Conservation (phyloP, 495 filamentous ascomycete species). For the Jackrogersella multiformis region DNA sequence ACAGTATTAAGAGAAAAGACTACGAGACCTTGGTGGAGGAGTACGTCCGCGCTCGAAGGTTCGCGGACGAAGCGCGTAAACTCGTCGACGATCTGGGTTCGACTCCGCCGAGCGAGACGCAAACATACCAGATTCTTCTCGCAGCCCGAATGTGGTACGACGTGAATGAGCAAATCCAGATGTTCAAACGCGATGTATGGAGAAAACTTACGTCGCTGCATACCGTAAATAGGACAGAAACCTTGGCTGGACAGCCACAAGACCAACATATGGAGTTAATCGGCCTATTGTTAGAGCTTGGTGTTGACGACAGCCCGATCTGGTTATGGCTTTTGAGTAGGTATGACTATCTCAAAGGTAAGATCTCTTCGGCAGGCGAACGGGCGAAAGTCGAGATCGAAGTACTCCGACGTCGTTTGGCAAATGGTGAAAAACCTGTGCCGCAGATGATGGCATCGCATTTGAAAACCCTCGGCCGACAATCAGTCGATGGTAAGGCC, state of each 20-base stretch:
- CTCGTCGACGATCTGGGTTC: conserved; percentile 65
- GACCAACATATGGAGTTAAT: conserved; percentile 93
- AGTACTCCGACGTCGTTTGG: conserved; percentile 81
- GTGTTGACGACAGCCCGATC: conserved; percentile 94
- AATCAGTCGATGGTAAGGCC: conserved; percentile 62
- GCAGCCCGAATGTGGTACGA: conserved; percentile 96
- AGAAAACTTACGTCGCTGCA: conserved; percentile 71
- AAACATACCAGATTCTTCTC: conserved; percentile 84
- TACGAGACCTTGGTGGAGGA: conserved; percentile 88
- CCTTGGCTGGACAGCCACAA: conserved; percentile 57
- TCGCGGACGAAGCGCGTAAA: conserved; percentile 75
- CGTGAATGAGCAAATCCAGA: conserved; percentile 81
- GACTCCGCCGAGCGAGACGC: conserved; percentile 66
- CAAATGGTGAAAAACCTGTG: conserved; percentile 74
- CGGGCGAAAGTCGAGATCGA: conserved; percentile 90
- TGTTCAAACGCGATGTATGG: conserved; percentile 91
- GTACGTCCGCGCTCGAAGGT: conserved; percentile 78
- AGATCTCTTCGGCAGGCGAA: conserved; percentile 80
- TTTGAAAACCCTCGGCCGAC: conserved; percentile 73
- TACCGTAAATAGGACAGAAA: conserved; percentile 55
- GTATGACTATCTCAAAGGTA: conserved; percentile 86
- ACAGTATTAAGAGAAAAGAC: conserved; percentile 87
- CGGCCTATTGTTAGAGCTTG: conserved; percentile 84
- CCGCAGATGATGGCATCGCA: conserved; percentile 73
- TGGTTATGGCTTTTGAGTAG: conserved; percentile 93